phyloP scores from a whole-genome alignment of 441 rosid genomes.

The Arabidopsis lyrata region DNA sequence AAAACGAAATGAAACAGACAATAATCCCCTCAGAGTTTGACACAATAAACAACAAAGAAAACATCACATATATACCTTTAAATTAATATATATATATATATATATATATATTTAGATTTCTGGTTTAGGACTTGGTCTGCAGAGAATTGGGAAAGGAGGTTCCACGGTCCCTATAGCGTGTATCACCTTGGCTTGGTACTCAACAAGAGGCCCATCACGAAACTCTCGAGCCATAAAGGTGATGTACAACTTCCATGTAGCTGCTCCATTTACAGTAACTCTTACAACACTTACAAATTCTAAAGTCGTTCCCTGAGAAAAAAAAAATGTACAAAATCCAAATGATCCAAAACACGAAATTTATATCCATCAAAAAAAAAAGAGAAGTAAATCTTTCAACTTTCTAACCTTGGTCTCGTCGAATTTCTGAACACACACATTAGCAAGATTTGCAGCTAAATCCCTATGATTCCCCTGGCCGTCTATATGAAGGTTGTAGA shows the following conservation, averaged over 20 bases:
- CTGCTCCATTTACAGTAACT: background rate
- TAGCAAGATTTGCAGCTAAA: background rate
- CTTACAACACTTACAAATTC: conserved; percentile 22
- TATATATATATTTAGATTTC: too few species aligned
- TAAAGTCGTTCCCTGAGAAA: background rate
- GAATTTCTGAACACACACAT: background rate
- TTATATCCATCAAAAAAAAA: too few species aligned
- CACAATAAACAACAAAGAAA: too few species aligned
- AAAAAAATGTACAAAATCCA: background rate
- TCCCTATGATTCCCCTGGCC: background rate
- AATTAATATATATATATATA: too few species aligned
- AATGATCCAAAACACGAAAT: background rate
- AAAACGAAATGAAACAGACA: too few species aligned
- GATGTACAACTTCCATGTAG: conserved; percentile 4
- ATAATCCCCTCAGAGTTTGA: too few species aligned
- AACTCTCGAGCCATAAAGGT: conserved; percentile 29
- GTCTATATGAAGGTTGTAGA: too few species aligned
- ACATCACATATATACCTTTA: too few species aligned
- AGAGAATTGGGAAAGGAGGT: conserved; percentile 31
- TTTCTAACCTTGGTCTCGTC: background rate
- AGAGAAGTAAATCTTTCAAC: too few species aligned
- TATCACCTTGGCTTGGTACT: conserved; percentile 29
- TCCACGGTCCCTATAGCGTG: background rate
- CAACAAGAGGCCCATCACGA: conserved; percentile 1
- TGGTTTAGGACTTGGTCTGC: background rate